Base-by-base conservation (phyloP, 129 eudicot species). In the Centrapalus pauciflorus region DNA sequence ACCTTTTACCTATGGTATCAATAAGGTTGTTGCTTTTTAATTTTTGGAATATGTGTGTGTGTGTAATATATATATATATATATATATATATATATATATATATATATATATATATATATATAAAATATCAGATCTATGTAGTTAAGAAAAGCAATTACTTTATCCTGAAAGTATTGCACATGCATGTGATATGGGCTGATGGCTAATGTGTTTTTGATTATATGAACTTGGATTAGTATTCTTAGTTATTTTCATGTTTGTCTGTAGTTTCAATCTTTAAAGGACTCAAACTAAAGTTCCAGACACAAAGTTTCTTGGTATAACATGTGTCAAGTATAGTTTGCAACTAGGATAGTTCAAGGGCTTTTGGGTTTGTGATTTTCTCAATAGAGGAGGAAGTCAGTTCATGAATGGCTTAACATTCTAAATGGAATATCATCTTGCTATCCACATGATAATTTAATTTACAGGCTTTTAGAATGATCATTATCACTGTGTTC, bases 341-440 rank as follows among this genome's bases (percentile, higher is more conserved):
- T 46, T 48, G 69, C 69, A 86, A 93, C 85, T 40, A 85, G 87
- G 82, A 88, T 88, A 80, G 96, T 41, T 82, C 96, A 45, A 85
- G 96, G 80, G 96, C 93, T 52, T 88, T 88, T 9, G 93, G 96
- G 49, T 88, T 88, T 73, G 87, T 88, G 13, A 45, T 80, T 41
- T 88, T 88, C 69, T 70, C 85, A 1, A 83, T 35, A 6, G 93
- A 77, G 62, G 89, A 83, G 16, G 92, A 82, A 26, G 96, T 93
- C 14, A 65, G 46, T 69, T 77, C 73, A 52, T n/a, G n/a, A n/a
- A n/a, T n/a, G n/a, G n/a, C n/a, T n/a, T n/a, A n/a, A n/a, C n/a
- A n/a, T n/a, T n/a, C n/a, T n/a, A n/a, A n/a, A n/a, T n/a, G n/a
- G n/a, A n/a, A n/a, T n/a, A n/a, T n/a, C n/a, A n/a, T n/a, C n/a